Evolutionary conservation across 208 protist species (phyloP), one percentile per base, ranked within the genome.

Genomic region (Dictyostelium gargantuum): DNA sequence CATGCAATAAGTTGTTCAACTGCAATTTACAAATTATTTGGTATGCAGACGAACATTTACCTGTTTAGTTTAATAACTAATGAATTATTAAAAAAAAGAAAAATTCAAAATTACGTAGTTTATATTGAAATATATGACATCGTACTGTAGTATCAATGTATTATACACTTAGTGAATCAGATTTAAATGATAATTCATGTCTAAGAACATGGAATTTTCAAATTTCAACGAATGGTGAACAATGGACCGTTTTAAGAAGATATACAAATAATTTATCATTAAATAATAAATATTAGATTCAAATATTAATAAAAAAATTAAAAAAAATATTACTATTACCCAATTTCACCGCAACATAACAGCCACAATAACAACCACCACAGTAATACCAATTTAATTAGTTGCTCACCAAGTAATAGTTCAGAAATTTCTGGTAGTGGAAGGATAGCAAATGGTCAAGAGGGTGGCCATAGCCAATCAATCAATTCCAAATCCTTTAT

Each of bases 161-260:
- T 42, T 93, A 93, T 77, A 82, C 80, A 3, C 74, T 93, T 40
- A 72, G 91, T 58, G 80, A 93, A 66, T 80, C 80, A 26, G 38
- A 66, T 32, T 77, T n/a, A 23, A 89, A 46, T 46, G 80, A 86
- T 42, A 75, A 80, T 0, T 80, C 89, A 46, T 74, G 40, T 42
- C 23, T 93, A 1, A 46, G 91, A 61, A 93, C 80, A 29, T 93
- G 91, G 91, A 80, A 93, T 68, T 80, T 93, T 29, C 91, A 93
- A 85, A 80, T 80, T 13, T 93, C 91, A 29, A 46, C 29, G 1
- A 72, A 93, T 63, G 91, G 91, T 19, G 74, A 93, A 42, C 79
- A 89, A 38, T 93, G 91, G 91, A 77, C 46, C 5, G 54, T 93
- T 4, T 63, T 93, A 11, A 85, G 74, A 44, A 58, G 91, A 54